Evolutionary conservation across 1,284 basidiomycete species (phyloP).

Genomic region (Vanrija humicola): DNA sequence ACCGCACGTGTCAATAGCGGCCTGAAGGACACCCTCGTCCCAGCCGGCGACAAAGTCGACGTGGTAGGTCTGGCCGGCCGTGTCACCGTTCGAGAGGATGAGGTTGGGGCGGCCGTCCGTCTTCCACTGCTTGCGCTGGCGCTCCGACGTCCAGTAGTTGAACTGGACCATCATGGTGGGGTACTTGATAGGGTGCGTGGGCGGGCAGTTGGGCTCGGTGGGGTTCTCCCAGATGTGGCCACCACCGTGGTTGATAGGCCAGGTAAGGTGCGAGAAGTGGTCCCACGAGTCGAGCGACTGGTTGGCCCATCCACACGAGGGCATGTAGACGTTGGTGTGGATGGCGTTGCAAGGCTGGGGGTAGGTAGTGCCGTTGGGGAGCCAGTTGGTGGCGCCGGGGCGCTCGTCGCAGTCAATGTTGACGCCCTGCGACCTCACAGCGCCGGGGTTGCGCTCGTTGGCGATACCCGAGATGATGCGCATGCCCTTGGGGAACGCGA

Average conservation of each 20-base stretch:
- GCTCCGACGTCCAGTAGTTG: neutral
- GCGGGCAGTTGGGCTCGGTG: slow-evolving; percentile 21
- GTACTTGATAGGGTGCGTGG: slow-evolving; percentile 36
- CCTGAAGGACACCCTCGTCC: slow-evolving; percentile 2
- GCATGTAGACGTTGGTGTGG: slow-evolving; percentile 36
- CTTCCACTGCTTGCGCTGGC: slow-evolving; percentile 1
- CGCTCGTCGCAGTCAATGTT: neutral
- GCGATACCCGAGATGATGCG: slow-evolving; percentile 51
- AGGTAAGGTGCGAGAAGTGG: slow-evolving; percentile 50
- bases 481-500: slow-evolving; percentile 49
- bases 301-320: slow-evolving; percentile 50
- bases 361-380: neutral
- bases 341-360: neutral
- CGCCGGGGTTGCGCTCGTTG: neutral
- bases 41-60: slow-evolving; percentile 39
- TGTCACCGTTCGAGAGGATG: slow-evolving; percentile 41
- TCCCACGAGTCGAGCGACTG: slow-evolving; percentile 44
- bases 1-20: slow-evolving; percentile 6
- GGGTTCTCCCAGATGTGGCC: too few relatives aligned
- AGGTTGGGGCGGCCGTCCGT: slow-evolving; percentile 20
- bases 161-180: slow-evolving; percentile 39
- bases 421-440: neutral
- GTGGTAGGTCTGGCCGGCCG: slow-evolving; percentile 32
- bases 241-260: slow-evolving; percentile 35
- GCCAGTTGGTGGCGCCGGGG: neutral